A percentile compares a stretch with the other conserved stretches of the same genome.
Evolutionary conservation across 116 monocot genomes (phyloP).

Genomic region (Zostera marina): DNA sequence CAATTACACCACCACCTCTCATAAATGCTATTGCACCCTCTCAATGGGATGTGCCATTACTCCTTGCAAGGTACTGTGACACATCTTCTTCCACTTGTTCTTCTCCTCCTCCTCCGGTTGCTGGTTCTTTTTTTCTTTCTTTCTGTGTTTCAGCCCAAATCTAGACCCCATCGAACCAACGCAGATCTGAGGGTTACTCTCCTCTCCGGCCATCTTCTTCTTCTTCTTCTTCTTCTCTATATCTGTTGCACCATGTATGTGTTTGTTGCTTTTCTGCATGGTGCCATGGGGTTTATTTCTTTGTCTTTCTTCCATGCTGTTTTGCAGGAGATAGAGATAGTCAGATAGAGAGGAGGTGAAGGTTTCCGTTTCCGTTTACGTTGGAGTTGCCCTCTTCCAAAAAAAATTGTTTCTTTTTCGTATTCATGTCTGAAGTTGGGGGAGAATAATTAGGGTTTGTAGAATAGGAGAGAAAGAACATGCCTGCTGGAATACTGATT

Average conservation of each 20-base stretch:
- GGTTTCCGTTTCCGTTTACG: too few species aligned
- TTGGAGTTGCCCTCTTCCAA: too few species aligned
- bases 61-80: slow-evolving; percentile 19
- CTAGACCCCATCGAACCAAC: too few species aligned
- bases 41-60: slow-evolving; percentile 78
- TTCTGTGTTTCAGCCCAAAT: background rate
- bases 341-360: background rate
- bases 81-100: background rate
- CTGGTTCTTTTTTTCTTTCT: background rate
- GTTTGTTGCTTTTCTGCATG: too few species aligned
- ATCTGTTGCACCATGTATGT: too few species aligned
- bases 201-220: too few species aligned
- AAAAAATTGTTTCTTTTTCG: too few species aligned
- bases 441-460: slow-evolving; percentile 30
- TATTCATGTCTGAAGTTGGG: too few species aligned
- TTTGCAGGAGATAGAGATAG: background rate
- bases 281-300: too few species aligned
- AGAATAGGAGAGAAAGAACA: slow-evolving; percentile 10
- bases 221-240: background rate
- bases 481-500: slow-evolving; percentile 74
- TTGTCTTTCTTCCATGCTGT: background rate
- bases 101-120: slow-evolving; percentile 1
- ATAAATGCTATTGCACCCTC: slow-evolving; percentile 96
- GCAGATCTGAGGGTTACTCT: too few species aligned
- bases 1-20: slow-evolving; percentile 9